A percentile compares a stretch with the other conserved stretches of the same genome.
Evolutionary conservation across 352 stramenopile species (phyloP).

Genomic region (Phytophthora fragariae): DNA sequence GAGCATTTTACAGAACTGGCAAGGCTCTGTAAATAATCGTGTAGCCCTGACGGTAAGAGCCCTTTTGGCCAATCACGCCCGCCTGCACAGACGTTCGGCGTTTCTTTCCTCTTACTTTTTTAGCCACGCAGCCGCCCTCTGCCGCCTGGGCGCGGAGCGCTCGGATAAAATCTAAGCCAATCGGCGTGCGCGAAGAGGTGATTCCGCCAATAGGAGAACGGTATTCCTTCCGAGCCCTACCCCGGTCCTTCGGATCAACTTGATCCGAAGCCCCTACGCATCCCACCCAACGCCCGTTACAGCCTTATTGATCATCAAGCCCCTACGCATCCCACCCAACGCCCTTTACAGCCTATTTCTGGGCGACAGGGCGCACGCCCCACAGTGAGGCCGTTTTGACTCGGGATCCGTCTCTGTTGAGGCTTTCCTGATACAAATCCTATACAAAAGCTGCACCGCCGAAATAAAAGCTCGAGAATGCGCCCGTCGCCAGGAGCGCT

Average conservation of each 20-base stretch:
- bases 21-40: neutral
- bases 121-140: neutral
- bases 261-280: constrained; percentile 5
- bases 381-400: constrained; percentile 30
- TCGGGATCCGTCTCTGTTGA: constrained; percentile 19
- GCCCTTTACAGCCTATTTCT: constrained; percentile 12
- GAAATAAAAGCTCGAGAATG: constrained; percentile 1
- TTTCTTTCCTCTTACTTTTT: constrained; percentile 12
- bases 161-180: neutral
- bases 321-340: too few relatives aligned
- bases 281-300: constrained; percentile 12
- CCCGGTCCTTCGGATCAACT: neutral
- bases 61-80: neutral
- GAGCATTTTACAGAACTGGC: neutral
- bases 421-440: constrained; percentile 20
- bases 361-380: neutral
- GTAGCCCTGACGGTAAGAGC: neutral
- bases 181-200: neutral
- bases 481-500: neutral
- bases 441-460: constrained; percentile 11
- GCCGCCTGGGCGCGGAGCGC: neutral
- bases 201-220: constrained; percentile 2
- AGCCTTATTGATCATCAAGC: too few relatives aligned
- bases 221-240: neutral
- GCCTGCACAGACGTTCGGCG: neutral